Evolutionary conservation across 768 basidiomycete genomes (phyloP).

Genomic region (Mycena polygramma): DNA sequence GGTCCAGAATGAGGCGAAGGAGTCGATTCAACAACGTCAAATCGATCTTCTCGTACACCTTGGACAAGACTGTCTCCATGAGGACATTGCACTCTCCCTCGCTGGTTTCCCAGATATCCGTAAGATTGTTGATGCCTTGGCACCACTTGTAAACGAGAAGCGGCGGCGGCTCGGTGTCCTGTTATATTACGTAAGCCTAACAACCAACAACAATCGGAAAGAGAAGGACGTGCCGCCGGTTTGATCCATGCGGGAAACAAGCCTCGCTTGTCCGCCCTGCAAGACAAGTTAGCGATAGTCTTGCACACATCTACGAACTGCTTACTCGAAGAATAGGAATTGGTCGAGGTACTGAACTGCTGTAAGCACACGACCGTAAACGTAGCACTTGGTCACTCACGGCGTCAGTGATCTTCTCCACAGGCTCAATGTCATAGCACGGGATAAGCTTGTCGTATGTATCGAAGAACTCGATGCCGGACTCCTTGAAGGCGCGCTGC

Average conservation of each 20-base stretch:
- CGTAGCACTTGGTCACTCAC: slow-evolving; percentile 55
- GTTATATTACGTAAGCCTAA: slow-evolving; percentile 25
- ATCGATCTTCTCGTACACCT: slow-evolving; percentile 99
- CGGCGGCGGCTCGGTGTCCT: slow-evolving; percentile 96
- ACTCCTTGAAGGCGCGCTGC: slow-evolving; percentile 98
- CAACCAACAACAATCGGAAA: background rate
- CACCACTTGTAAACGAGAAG: slow-evolving; percentile 99
- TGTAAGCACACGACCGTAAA: slow-evolving; percentile 33
- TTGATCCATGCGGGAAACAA: slow-evolving; percentile 99
- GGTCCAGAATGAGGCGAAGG: slow-evolving; percentile 95
- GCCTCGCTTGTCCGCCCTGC: slow-evolving; percentile 92
- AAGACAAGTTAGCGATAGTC: slow-evolving; percentile 22
- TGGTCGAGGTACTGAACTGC: slow-evolving; percentile 87
- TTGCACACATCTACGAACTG: background rate
- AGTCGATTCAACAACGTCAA: slow-evolving; percentile 95
- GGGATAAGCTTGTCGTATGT: slow-evolving; percentile 99
- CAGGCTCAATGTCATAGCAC: slow-evolving; percentile 99
- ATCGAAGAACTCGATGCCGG: slow-evolving; percentile 97
- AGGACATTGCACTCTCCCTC: slow-evolving; percentile 98
- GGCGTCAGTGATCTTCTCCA: slow-evolving; percentile 99
- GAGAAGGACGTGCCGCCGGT: slow-evolving; percentile 70
- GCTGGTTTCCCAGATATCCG: slow-evolving; percentile 97
- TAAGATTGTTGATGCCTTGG: slow-evolving; percentile 98
- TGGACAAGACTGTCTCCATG: slow-evolving; percentile 98
- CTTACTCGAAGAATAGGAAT: slow-evolving; percentile 95